A percentile compares a stretch with the other conserved stretches of the same genome.
Evolutionary conservation across 495 filamentous ascomycete genomes (phyloP).

Genomic region (Trichoderma asperelloides): DNA sequence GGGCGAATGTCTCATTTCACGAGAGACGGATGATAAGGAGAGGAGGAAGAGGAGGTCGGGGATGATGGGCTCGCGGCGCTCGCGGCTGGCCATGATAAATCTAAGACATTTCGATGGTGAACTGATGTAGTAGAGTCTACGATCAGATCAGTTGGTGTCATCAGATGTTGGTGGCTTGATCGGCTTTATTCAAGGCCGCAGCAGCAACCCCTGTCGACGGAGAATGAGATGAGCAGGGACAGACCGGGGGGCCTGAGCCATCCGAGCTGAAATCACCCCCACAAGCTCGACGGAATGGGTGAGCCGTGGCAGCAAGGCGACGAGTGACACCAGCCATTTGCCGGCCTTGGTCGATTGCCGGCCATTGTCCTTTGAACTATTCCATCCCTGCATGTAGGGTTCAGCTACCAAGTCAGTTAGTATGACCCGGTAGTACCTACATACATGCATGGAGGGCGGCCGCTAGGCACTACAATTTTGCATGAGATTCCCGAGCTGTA

Average conservation of each 20-base stretch:
- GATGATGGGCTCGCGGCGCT: background rate
- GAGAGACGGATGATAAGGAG: background rate
- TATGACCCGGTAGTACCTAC: background rate
- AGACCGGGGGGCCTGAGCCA: background rate
- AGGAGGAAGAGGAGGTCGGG: background rate
- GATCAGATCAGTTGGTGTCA: background rate
- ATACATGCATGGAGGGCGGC: background rate
- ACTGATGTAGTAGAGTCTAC: background rate
- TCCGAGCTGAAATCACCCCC: background rate
- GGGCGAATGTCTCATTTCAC: background rate
- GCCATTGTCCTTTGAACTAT: background rate
- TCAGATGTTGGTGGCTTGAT: conserved; percentile 1
- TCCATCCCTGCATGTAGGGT: background rate
- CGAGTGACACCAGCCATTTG: background rate
- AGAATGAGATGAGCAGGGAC: background rate
- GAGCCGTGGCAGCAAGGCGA: background rate
- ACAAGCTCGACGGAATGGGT: background rate
- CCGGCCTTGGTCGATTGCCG: background rate
- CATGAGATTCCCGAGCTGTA: too few species aligned
- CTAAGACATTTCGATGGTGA: conserved; percentile 3
- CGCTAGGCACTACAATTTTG: too few species aligned
- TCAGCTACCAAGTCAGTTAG: background rate
- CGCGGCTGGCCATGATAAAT: background rate
- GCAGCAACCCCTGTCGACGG: background rate
- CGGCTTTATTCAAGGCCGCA: background rate